phyloP scores from a whole-genome alignment of 345 rosid species.

The Eucalyptus guilfoylei region DNA sequence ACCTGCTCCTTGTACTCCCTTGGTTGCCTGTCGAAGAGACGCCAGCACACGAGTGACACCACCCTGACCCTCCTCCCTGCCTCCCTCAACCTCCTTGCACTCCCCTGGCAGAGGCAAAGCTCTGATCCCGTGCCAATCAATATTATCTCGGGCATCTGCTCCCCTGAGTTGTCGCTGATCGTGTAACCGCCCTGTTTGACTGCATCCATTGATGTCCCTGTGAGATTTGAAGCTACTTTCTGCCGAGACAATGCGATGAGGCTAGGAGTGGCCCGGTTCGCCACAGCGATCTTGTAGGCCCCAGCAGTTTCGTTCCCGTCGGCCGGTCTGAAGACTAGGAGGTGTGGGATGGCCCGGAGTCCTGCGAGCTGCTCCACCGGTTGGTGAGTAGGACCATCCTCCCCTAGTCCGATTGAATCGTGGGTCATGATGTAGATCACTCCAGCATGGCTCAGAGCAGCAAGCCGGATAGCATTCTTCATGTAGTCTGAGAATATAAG shows the following conservation, averaged over 20 bases:
- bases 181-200: conserved; percentile 18
- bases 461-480: conserved; percentile 14
- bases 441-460: conserved; percentile 23
- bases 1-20: conserved; percentile 14
- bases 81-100: conserved; percentile 4
- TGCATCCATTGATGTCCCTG: conserved; percentile 2
- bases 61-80: conserved; percentile 18
- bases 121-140: conserved; percentile 25
- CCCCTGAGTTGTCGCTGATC: conserved; percentile 9
- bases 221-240: conserved; percentile 6
- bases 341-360: conserved; percentile 13
- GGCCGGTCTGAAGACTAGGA: conserved; percentile 18
- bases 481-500: conserved; percentile 21
- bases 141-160: conserved; percentile 6
- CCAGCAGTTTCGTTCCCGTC: conserved; percentile 31
- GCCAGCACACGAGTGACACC: conserved; percentile 24
- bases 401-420: conserved; percentile 26
- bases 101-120: conserved; percentile 3
- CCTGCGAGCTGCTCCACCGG: conserved; percentile 25
- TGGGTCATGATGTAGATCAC: conserved; percentile 23
- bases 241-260: conserved; percentile 16
- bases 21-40: conserved; percentile 5
- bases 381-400: conserved; percentile 35
- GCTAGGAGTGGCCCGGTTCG: conserved; percentile 4
- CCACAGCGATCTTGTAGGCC: conserved; percentile 10